Conservation (phyloP, 225 moss, liverwort and hornwort genomes). For the Asterella californica region DNA sequence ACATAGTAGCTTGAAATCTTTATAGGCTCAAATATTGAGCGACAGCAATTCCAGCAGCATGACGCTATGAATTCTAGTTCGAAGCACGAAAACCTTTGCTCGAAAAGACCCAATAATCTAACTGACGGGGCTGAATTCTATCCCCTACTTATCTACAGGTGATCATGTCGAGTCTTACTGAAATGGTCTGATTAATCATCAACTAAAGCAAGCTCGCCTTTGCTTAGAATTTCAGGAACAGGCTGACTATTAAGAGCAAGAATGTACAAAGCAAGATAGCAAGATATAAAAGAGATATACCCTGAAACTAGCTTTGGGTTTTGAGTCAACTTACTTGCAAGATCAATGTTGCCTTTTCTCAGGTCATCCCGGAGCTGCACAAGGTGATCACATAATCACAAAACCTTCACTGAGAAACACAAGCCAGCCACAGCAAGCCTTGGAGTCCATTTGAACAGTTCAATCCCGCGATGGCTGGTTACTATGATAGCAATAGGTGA, state of each 20-base stretch:
- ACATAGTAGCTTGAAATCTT: background rate
- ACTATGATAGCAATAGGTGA: background rate
- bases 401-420: background rate
- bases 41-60: background rate
- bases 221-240: background rate
- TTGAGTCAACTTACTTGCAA: conserved; percentile 67
- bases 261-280: background rate
- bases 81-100: background rate
- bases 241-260: background rate
- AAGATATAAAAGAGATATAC: background rate
- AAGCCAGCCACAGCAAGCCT: too few relatives aligned
- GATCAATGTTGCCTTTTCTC: conserved; percentile 74
- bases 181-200: too few relatives aligned
- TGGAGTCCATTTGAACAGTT: background rate
- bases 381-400: background rate
- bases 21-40: background rate
- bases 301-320: background rate
- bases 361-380: conserved; percentile 77
- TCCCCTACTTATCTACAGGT: background rate
- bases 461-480: background rate
- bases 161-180: background rate
- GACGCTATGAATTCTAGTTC: background rate
- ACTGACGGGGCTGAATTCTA: background rate
- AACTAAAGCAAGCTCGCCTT: background rate
- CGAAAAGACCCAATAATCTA: background rate